Evolutionary conservation across 257 asterid species (phyloP), one percentile per base, ranked within the genome.

Genomic region (Solanum sejunctum): DNA sequence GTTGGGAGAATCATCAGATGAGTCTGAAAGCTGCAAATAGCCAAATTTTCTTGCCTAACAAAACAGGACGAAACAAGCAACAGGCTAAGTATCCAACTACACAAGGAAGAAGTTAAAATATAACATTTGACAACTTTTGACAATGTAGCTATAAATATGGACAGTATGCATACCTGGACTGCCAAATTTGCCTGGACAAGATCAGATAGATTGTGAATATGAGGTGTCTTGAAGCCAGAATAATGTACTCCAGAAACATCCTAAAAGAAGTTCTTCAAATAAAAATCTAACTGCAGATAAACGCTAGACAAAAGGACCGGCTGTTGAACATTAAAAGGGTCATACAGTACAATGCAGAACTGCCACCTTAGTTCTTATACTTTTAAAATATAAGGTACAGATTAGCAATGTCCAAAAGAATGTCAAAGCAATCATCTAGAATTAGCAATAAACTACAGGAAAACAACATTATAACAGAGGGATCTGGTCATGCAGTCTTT

Each of bases 181-280:
- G 91, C 99, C 87, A 97, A 93, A 91, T 97, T 90, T 85, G 86
- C 84, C 87, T 89, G 96, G 89, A 95, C 98, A 84, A 95, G 97
- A 71, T 97, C 99, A n/a, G 98, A 93, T 88, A 97, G 86, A 92
- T 97, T 97, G 88, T 97, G 99, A 88, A 92, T 89, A 89, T 94
- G 93, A 58, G 87, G 90, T 3, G 97, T 93, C 90, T 77, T 92
- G 92, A 95, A 92, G 54, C 98, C 98, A 83, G 98, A 91, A 88
- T 92, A 90, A 85, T 97, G 98, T 89, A 97, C 87, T 84, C 92
- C 97, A 83, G 86, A 92, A 58, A 89, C 90, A 86, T 95, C 99
- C 99, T 97, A 91, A 90, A 87, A 83, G 86, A 88, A 84, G 80
- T 72, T 84, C 85, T 13, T 69, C 21, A 77, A 81, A 79, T 28